phyloP scores from a whole-genome alignment of 352 stramenopile species.

The Globisporangium splendens region DNA sequence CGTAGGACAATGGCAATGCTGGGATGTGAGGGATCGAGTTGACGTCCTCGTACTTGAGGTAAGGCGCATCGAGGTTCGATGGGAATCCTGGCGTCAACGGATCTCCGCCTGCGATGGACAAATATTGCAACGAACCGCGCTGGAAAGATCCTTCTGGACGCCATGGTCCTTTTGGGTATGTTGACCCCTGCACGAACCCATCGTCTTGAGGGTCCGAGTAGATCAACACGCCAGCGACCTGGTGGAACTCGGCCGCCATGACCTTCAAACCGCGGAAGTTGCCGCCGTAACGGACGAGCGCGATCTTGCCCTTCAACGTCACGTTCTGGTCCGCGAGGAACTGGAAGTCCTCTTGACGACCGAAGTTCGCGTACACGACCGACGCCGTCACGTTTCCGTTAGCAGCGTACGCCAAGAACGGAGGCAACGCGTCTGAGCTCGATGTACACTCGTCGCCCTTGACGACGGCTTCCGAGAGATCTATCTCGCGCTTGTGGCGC shows the following conservation, averaged over 20 bases:
- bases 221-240: conserved; percentile 79
- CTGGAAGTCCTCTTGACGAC: conserved; percentile 72
- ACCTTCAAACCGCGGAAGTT: conserved; percentile 81
- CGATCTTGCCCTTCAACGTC: conserved; percentile 75
- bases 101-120: conserved; percentile 70
- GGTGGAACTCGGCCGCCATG: conserved; percentile 74
- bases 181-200: conserved; percentile 52
- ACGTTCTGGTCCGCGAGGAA: conserved; percentile 66
- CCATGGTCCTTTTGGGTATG: conserved; percentile 84
- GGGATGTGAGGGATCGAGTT: conserved; percentile 67
- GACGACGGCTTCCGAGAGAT: conserved; percentile 60
- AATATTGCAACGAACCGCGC: conserved; percentile 82
- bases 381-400: conserved; percentile 66
- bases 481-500: conserved; percentile 21
- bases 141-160: conserved; percentile 76
- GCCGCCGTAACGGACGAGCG: conserved; percentile 79
- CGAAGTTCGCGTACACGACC: conserved; percentile 89
- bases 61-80: conserved; percentile 36
- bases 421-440: conserved; percentile 47
- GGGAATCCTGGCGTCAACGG: conserved; percentile 50
- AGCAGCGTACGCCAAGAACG: conserved; percentile 82
- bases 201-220: conserved; percentile 89
- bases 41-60: conserved; percentile 40
- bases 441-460: conserved; percentile 63
- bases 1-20: conserved; percentile 72